Conservation (phyloP, 2,329 filamentous ascomycete genomes). For the Xylaria sp. region DNA sequence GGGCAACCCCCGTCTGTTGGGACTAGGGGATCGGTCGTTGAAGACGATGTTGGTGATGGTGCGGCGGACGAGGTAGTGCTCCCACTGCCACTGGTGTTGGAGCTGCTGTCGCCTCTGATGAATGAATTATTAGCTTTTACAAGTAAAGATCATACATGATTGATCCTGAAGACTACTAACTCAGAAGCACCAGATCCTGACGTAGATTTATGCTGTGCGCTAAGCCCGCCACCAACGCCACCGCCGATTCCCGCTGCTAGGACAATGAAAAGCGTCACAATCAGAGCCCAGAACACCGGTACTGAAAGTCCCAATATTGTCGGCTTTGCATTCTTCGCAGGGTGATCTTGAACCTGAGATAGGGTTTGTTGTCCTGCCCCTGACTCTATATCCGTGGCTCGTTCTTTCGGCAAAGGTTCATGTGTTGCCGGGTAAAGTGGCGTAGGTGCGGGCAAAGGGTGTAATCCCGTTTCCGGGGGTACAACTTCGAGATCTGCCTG, state of each 20-base stretch:
- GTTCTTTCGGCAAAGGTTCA: constrained; percentile 12
- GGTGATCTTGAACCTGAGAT: constrained; percentile 5
- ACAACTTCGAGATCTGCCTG: constrained; percentile 42
- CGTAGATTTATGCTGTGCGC: constrained; percentile 34
- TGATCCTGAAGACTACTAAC: constrained; percentile 15
- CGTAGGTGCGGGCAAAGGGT: constrained; percentile 31
- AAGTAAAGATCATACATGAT: not conserved
- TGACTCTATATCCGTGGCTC: not conserved
- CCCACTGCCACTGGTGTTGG: constrained; percentile 6
- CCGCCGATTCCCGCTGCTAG: constrained; percentile 42
- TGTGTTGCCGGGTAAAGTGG: not conserved
- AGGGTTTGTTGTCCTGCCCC: not conserved
- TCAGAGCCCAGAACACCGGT: constrained; percentile 41
- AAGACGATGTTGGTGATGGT: constrained; percentile 22
- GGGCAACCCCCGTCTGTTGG: constrained; percentile 43
- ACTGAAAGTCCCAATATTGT: constrained; percentile 41
- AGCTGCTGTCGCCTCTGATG: not conserved
- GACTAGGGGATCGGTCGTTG: constrained; percentile 24
- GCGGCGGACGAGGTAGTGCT: constrained; percentile 23
- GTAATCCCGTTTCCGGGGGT: constrained; percentile 37
- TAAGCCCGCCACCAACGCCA: constrained; percentile 42
- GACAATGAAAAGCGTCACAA: constrained; percentile 39
- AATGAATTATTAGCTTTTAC: not conserved
- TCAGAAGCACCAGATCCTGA: constrained; percentile 23
- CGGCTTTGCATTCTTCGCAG: not conserved